These are phyloP conservation scores for Colletotrichum phormii DNA, from an alignment of 2,329 filamentous ascomycete genomes.

Conservation along the genomic window DNA sequence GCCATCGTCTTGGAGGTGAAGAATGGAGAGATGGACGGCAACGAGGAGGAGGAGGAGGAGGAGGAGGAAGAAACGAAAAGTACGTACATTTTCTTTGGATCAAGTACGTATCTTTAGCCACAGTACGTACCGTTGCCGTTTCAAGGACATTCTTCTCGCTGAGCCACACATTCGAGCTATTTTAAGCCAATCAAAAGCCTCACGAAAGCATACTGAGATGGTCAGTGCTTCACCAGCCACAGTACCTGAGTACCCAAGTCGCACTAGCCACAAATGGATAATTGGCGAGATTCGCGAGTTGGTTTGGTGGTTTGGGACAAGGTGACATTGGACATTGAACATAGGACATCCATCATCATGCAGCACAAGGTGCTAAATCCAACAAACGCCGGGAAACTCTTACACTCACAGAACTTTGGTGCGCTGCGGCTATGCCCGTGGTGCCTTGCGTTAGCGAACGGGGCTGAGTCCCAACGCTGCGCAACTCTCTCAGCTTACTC, in stretches of 20 bases:
- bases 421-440: conserved; percentile 18
- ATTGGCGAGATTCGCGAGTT: background rate
- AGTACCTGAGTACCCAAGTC: background rate
- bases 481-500: background rate
- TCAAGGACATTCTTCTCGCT: background rate
- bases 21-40: background rate
- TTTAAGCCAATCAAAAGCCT: background rate
- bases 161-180: background rate
- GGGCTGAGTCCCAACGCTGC: conserved; percentile 27
- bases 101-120: background rate
- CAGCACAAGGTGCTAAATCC: background rate
- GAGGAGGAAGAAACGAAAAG: background rate
- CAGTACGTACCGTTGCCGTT: background rate
- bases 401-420: background rate
- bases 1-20: background rate
- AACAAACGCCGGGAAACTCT: conserved; percentile 15
- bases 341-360: background rate
- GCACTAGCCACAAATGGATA: background rate
- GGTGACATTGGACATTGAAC: conserved; percentile 17
- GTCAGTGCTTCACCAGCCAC: background rate
- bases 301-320: background rate
- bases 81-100: no score
- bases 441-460: conserved; percentile 23
- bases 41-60: background rate
- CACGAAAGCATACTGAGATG: no score